Evolutionary conservation across 2,329 filamentous ascomycete genomes (phyloP).

Genomic region (Fusarium piperis): DNA sequence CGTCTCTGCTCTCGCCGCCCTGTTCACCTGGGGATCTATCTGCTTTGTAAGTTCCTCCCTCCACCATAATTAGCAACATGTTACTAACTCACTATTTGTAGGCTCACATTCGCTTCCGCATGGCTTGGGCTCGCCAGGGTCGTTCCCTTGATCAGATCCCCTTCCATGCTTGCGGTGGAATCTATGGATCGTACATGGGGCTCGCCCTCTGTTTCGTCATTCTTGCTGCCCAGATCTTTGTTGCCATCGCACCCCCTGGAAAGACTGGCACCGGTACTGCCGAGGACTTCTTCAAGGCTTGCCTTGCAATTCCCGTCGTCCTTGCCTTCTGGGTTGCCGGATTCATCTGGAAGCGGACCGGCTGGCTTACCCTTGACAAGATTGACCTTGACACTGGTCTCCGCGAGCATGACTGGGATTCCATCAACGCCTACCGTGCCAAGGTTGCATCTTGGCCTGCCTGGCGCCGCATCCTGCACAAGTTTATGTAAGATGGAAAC

Average conservation of each 20-base stretch:
- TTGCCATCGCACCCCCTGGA: slow-evolving; percentile 54
- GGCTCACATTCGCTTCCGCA: slow-evolving; percentile 72
- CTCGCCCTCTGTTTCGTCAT: slow-evolving; percentile 64
- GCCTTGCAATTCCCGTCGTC: slow-evolving; percentile 64
- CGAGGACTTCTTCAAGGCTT: slow-evolving; percentile 63
- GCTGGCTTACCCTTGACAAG: slow-evolving; percentile 66
- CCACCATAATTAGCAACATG: rapidly evolving
- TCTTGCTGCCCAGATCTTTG: slow-evolving; percentile 62
- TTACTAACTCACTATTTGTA: neutral
- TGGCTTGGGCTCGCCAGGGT: slow-evolving; percentile 66
- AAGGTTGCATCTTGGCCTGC: slow-evolving; percentile 58
- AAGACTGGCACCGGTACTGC: slow-evolving; percentile 48
- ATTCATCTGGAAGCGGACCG: slow-evolving; percentile 71
- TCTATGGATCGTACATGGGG: slow-evolving; percentile 71
- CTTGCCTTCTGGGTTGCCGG: slow-evolving; percentile 64
- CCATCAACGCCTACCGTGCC: slow-evolving; percentile 63
- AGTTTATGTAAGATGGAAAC: slow-evolving; percentile 8
- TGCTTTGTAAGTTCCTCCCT: slow-evolving; percentile 56
- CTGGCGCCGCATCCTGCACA: slow-evolving; percentile 51
- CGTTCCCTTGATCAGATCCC: slow-evolving; percentile 72
- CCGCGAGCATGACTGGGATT: slow-evolving; percentile 71
- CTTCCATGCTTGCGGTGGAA: slow-evolving; percentile 68
- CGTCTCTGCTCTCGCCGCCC: slow-evolving; percentile 68
- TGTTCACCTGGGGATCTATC: slow-evolving; percentile 74
- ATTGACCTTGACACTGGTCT: slow-evolving; percentile 76